Evolutionary conservation across 2,329 filamentous ascomycete genomes (phyloP).

Genomic region (Fusarium haematococcum): DNA sequence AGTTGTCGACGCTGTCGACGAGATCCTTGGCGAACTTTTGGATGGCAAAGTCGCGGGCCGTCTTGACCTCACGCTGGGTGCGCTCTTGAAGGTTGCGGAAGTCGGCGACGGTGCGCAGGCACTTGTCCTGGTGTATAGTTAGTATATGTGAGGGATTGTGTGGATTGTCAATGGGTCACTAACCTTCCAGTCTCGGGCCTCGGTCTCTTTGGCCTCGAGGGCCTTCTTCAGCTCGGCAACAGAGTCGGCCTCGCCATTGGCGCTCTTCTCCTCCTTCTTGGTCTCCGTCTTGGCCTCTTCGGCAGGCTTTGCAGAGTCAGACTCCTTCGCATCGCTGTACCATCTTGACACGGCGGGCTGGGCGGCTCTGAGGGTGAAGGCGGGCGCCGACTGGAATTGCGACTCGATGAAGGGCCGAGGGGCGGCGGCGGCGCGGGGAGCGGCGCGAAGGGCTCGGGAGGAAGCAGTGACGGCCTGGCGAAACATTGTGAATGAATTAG

Average conservation of each 20-base stretch:
- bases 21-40: slow-evolving; percentile 96
- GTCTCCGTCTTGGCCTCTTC: slow-evolving; percentile 48
- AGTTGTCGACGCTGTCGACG: slow-evolving; percentile 94
- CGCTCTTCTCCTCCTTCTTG: slow-evolving; percentile 46
- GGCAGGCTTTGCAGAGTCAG: slow-evolving; percentile 42
- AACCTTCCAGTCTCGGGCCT: slow-evolving; percentile 85
- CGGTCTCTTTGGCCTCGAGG: slow-evolving; percentile 64
- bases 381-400: slow-evolving; percentile 53
- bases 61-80: slow-evolving; percentile 88
- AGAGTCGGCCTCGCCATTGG: slow-evolving; percentile 48
- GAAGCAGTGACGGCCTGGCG: slow-evolving; percentile 58
- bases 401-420: slow-evolving; percentile 52
- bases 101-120: slow-evolving; percentile 92
- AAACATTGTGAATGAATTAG: slow-evolving; percentile 53
- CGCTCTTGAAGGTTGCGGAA: slow-evolving; percentile 98
- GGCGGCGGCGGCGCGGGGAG: slow-evolving; percentile 50
- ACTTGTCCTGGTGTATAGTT: slow-evolving; percentile 78
- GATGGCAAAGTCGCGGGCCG: slow-evolving; percentile 91
- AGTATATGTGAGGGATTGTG: slow-evolving; percentile 8
- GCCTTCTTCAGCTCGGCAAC: slow-evolving; percentile 62
- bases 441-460: slow-evolving; percentile 58
- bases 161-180: slow-evolving; percentile 37
- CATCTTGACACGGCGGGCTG: slow-evolving; percentile 55
- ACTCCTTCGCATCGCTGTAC: slow-evolving; percentile 62
- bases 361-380: slow-evolving; percentile 52